These are phyloP conservation scores for Coniochaeta sp. DNA, from an alignment of 2,329 filamentous ascomycete genomes.

Conservation along the genomic window DNA sequence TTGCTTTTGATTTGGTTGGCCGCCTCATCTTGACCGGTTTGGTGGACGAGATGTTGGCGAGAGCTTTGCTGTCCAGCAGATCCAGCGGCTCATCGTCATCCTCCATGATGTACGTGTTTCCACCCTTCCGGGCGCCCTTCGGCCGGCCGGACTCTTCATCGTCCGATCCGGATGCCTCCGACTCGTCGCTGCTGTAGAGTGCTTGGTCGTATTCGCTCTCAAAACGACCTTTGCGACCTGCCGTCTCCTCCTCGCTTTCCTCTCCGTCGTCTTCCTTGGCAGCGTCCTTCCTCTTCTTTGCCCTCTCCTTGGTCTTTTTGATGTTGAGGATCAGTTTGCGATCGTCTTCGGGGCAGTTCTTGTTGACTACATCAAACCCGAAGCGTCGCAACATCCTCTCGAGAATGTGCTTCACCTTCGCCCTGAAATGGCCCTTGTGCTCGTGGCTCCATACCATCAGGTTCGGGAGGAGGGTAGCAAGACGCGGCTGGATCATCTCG, in stretches of 20 bases:
- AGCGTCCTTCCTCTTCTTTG: constrained; percentile 80
- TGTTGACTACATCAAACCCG: constrained; percentile 73
- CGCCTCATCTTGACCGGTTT: constrained; percentile 64
- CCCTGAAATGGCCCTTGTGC: constrained; percentile 94
- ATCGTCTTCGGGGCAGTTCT: constrained; percentile 76
- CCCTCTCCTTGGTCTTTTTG: constrained; percentile 86
- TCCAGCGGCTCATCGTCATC: constrained; percentile 93
- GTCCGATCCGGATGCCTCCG: constrained; percentile 57
- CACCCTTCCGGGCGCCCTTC: constrained; percentile 50
- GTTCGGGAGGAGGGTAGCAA: constrained; percentile 75
- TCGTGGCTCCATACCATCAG: constrained; percentile 95
- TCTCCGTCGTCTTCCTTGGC: constrained; percentile 47
- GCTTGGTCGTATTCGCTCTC: constrained; percentile 94
- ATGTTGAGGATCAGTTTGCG: constrained; percentile 90
- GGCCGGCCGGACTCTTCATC: constrained; percentile 38
- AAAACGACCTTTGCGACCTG: constrained; percentile 55
- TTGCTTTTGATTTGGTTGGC: constrained; percentile 56
- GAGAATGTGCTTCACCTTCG: constrained; percentile 96
- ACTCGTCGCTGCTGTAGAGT: constrained; percentile 71
- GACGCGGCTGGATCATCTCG: constrained; percentile 69
- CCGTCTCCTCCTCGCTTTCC: constrained; percentile 44
- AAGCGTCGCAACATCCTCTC: constrained; percentile 92
- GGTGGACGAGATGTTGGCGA: constrained; percentile 89
- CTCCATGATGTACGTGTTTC: constrained; percentile 82
- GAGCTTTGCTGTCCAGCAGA: constrained; percentile 77